Base-by-base conservation (phyloP, 768 basidiomycete species). In the Leccinum olivaceopallidum region DNA sequence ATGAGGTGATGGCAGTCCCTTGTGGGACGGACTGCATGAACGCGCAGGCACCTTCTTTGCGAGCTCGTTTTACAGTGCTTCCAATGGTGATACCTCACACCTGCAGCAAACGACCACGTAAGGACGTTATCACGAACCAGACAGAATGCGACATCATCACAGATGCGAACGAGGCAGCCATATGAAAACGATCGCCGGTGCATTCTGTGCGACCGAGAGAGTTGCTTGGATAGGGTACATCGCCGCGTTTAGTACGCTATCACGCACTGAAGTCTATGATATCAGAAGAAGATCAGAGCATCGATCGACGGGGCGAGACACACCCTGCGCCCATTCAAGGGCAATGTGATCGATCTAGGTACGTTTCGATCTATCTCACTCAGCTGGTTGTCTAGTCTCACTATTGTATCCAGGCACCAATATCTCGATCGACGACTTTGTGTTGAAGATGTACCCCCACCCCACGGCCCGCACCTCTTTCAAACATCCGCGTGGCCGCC, bases 61-160 rank as follows among this genome's bases (percentile, higher is more conserved):
- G 8, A 86, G 77, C 57, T 79, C 61, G 67, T 84, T 86, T 62
- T 82, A 34, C 32, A 0, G 32, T 0, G 14, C 76, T 73, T 4
- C 80, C 78, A 56, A 86, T 75, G 0, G 78, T 74, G 55, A 85
- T 71, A 6, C 85, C 85, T 78, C 82, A 82, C 4, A 75, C 73
- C 77, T 84, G 67, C 5, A 2, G 34, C 10, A 7, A 9, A 36
- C 5, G n/a, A 39, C 2, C 4, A n/a, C 28, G 9, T 32, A 14
- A 39, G 18, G 5, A 51, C 18, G 13, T 6, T 5, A 14, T 6
- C 6, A 14, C 13, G 22, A 48, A 52, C 13, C 22, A 50, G 28
- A 26, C 16, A 22, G 26, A 47, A n/a, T 32, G 8, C 3, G 8
- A 16, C 51, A 58, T 13, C 54, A 70, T 47, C 51, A 77, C 79